Evolutionary conservation across 2,329 filamentous ascomycete genomes (phyloP), one percentile per base, ranked within the genome.

Genomic region (Leptodontidium sp.): DNA sequence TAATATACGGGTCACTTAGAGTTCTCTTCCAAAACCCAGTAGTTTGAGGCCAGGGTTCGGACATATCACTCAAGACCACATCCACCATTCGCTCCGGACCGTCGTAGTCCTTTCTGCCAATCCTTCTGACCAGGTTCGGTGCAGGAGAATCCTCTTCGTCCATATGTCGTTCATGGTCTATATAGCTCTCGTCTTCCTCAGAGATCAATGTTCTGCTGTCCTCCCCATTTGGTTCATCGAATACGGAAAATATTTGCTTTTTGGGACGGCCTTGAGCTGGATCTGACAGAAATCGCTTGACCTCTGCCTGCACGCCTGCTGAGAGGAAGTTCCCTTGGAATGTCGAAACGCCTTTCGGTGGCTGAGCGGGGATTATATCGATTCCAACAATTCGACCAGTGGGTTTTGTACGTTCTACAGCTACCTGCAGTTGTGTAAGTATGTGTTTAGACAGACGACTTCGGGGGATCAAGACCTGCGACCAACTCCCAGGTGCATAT

Each of bases 31-130:
- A 91, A 84, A 92, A 94, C 78, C 91, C 91, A 77, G 86, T 85
- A 64, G 88, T 92, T 84, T 93, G 92, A 77, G 89, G 86, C 94
- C 94, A 98, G 91, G 96, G 94, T 86, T 87, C 95, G 88, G 90
- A 99, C 96, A 99, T 99, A 87, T 99, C 96, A 89, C 93, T 97
- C 79, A 99, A 84, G 79, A 99, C 93, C 78, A 99, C 88, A 82
- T 98, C 93, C 73, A 98, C 94, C 77, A 88, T 88, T 77, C 86
- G 86, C 71, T 86, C 86, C 57, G 78, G 72, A 67, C 79, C 80
- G 43, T 80, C 74, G 62, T 82, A 80, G 14, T 79, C 76, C 53
- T 78, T 77, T 61, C 61, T 80, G 65, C 55, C 75, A 73, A 66
- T 79, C 75, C 61, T 76, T 72, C 72, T 66, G 79, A 66, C 70